phyloP scores from a whole-genome alignment of 1,139 yeast genomes.

The Saccharomycopsis hybrid region DNA sequence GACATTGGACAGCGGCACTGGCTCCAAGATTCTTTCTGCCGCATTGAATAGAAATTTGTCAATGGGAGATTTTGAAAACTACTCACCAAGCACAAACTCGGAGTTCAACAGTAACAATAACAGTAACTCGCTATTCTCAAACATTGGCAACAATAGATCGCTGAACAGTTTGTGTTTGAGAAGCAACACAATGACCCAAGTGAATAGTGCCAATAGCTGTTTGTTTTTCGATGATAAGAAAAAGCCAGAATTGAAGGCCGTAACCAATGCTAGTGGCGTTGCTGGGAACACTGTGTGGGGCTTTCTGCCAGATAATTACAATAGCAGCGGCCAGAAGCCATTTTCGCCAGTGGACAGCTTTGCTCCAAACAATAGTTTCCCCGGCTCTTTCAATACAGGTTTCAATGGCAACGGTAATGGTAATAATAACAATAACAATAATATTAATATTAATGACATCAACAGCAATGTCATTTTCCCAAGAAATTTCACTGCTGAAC shows the following conservation, averaged over 20 bases:
- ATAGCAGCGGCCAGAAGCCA: background rate
- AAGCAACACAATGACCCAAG: background rate
- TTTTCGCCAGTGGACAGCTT: background rate
- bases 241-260: background rate
- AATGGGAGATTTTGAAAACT: background rate
- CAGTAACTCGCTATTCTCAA: background rate
- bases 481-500: background rate
- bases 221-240: slow-evolving; percentile 1
- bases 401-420: no score
- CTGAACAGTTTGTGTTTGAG: no score
- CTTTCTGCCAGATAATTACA: background rate
- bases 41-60: background rate
- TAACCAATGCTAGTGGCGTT: background rate
- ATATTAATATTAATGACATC: background rate
- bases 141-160: background rate
- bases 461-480: background rate
- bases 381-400: background rate
- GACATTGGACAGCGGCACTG: background rate
- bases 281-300: background rate
- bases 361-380: background rate
- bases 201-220: background rate
- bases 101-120: background rate
- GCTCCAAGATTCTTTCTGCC: background rate
- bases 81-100: background rate
- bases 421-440: background rate